Base-by-base conservation (phyloP, 2,329 filamentous ascomycete species). In the Pyricularia grisea region DNA sequence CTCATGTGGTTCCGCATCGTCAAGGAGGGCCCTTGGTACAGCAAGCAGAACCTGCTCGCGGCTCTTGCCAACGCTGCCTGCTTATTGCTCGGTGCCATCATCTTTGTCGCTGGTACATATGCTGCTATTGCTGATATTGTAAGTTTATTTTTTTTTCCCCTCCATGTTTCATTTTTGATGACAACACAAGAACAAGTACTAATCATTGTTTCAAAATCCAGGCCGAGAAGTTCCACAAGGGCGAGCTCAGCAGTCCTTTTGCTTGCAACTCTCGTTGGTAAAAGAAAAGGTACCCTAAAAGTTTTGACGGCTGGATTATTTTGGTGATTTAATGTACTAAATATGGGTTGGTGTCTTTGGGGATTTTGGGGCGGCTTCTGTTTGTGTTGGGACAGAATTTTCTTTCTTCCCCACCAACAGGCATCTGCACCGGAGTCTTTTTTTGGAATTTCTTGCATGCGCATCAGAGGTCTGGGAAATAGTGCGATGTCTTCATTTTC, bases 1-100 rank as follows among this genome's bases (percentile, higher is more conserved):
- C 71, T 74, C 25, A 76, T 78, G 73, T 78, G 75, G 74, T 78
- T 77, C 73, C 74, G 74, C 72, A 73, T 77, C 36, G 73, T 77
- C 70, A 75, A 69, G 72, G 73, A 77, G 67, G 77, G 76, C 30
- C 72, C 70, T 58, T 77, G 75, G 75, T 71, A 72, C 68, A 68
- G 67, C 27, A 68, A 58, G 23, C 70, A 73, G 70, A 78, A 78
- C 67, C 65, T 73, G 20, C 0, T 65, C 42, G 31, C 30, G 31
- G 68, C 64, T 36, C 28, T 68, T n/a, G 61, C 27, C n/a, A 71
- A 71, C 30, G 66, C 9, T 1, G 20, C 61, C 3, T 14, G 23
- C 25, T 70, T 71, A 20, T 2, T 69, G 12, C 70, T 72, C 27
- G 70, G 70, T 65, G 60, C 68, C 20, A 28, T 68, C 17, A 36